Conservation (phyloP, 306 rosid genomes). For the Elaeagnus macrophylla region DNA sequence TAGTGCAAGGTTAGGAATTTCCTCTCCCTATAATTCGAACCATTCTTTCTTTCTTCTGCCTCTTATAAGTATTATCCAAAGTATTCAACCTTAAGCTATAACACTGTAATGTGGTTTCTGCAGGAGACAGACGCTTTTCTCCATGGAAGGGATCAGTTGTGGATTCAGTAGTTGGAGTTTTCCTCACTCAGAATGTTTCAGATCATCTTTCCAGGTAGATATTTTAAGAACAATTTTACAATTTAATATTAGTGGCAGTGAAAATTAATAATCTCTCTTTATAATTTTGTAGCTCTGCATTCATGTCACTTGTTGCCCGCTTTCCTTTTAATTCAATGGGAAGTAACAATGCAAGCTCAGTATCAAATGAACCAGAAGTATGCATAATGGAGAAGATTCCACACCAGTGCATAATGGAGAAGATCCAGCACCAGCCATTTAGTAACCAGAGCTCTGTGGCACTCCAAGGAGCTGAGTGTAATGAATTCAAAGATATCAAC, state of each 20-base stretch:
- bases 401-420: too few species aligned
- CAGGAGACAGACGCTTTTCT: slow-evolving; percentile 98
- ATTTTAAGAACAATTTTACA: slow-evolving; percentile 4
- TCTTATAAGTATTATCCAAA: neutral
- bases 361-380: slow-evolving; percentile 33
- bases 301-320: slow-evolving; percentile 86
- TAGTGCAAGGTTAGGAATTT: slow-evolving; percentile 75
- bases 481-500: slow-evolving; percentile 24
- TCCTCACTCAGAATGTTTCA: slow-evolving; percentile 94
- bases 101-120: slow-evolving; percentile 22
- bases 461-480: slow-evolving; percentile 17
- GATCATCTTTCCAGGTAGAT: slow-evolving; percentile 95
- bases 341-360: slow-evolving; percentile 16
- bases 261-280: slow-evolving; percentile 7
- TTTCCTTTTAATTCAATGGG: slow-evolving; percentile 45
- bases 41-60: neutral
- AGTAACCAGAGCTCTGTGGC: slow-evolving; percentile 23
- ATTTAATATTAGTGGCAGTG: slow-evolving; percentile 2
- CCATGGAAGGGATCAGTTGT: slow-evolving; percentile 96
- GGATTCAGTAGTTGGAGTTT: slow-evolving; percentile 97
- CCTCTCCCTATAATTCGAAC: neutral
- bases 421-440: slow-evolving; percentile 20
- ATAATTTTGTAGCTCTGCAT: slow-evolving; percentile 77
- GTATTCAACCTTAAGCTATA: slow-evolving; percentile 9
- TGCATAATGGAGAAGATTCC: too few species aligned